phyloP scores from a whole-genome alignment of 176 grass and related monocot species.

The Triticum monococcum region DNA sequence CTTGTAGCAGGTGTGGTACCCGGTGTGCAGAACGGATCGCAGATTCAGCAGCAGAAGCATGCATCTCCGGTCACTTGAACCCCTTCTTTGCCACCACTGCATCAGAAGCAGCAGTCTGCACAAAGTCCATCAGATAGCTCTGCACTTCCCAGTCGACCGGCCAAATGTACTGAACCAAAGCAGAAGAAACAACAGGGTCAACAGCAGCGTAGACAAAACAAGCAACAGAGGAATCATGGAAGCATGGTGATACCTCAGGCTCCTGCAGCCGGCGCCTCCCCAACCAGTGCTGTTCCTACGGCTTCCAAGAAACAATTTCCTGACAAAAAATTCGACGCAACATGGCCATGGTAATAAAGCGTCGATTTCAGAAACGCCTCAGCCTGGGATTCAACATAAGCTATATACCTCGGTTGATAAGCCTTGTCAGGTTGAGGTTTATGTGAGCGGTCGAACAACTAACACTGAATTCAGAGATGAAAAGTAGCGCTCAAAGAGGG shows the following conservation, averaged over 20 bases:
- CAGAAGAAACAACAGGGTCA: constrained; percentile 61
- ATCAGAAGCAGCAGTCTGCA: constrained; percentile 41
- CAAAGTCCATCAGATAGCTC: constrained; percentile 33
- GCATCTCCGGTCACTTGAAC: constrained; percentile 35
- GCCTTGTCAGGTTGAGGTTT: too few species aligned
- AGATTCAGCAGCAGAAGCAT: constrained; percentile 43
- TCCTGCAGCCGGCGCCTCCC: constrained; percentile 28
- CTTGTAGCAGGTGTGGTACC: constrained; percentile 37
- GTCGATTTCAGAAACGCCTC: constrained; percentile 30
- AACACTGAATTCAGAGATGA: too few species aligned
- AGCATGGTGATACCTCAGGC: constrained; percentile 38
- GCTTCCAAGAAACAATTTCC: constrained; percentile 44
- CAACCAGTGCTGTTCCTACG: constrained; percentile 36
- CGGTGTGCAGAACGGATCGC: constrained; percentile 35
- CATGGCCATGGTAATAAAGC: constrained; percentile 39
- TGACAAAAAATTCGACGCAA: constrained; percentile 49
- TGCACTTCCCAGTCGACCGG: constrained; percentile 35
- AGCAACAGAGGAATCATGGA: constrained; percentile 60
- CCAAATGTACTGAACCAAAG: constrained; percentile 48
- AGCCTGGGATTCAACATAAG: constrained; percentile 62
- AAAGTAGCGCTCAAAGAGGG: too few species aligned
- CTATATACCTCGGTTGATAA: constrained; percentile 14
- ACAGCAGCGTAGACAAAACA: constrained; percentile 58
- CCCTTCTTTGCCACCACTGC: constrained; percentile 40
- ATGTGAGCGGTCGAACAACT: too few species aligned